A percentile compares a stretch with the other conserved stretches of the same genome.
phyloP scores from a whole-genome alignment of 768 basidiomycete species.

The Grammothele lineata region DNA sequence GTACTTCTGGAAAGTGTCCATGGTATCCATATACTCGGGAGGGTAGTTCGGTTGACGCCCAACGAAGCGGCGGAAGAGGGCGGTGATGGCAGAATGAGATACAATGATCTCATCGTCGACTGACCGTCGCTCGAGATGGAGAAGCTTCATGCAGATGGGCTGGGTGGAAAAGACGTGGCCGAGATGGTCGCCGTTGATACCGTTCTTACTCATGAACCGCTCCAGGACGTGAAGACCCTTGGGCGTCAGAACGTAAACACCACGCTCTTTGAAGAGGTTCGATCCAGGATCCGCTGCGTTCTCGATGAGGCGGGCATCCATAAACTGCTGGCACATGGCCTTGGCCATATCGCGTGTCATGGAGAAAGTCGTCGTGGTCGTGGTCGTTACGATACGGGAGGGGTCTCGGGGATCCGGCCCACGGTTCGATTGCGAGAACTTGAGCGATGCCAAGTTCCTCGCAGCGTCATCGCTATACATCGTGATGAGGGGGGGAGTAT shows the following conservation, averaged over 20 bases:
- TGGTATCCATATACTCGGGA: constrained; percentile 38
- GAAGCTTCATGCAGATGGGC: constrained; percentile 95
- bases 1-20: constrained; percentile 68
- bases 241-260: constrained; percentile 91
- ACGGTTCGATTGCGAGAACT: constrained; percentile 98
- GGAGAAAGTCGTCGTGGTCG: constrained; percentile 98
- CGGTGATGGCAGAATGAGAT: constrained; percentile 88
- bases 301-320: constrained; percentile 97
- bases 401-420: constrained; percentile 98
- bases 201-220: constrained; percentile 99
- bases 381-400: constrained; percentile 96
- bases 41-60: constrained; percentile 84
- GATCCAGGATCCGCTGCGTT: constrained; percentile 89
- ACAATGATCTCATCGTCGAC: constrained; percentile 97
- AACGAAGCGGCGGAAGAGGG: constrained; percentile 92
- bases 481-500: constrained; percentile 7
- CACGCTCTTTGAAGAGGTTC: constrained; percentile 95
- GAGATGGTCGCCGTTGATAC: constrained; percentile 92
- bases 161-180: constrained; percentile 85
- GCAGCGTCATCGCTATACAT: constrained; percentile 87
- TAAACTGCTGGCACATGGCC: constrained; percentile 99
- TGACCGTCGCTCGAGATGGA: constrained; percentile 91
- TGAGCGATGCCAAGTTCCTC: constrained; percentile 87
- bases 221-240: constrained; percentile 99
- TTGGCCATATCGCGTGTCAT: constrained; percentile 99